Evolutionary conservation across 176 grass and related monocot species (phyloP).

Genomic region (Olyra latifolia): DNA sequence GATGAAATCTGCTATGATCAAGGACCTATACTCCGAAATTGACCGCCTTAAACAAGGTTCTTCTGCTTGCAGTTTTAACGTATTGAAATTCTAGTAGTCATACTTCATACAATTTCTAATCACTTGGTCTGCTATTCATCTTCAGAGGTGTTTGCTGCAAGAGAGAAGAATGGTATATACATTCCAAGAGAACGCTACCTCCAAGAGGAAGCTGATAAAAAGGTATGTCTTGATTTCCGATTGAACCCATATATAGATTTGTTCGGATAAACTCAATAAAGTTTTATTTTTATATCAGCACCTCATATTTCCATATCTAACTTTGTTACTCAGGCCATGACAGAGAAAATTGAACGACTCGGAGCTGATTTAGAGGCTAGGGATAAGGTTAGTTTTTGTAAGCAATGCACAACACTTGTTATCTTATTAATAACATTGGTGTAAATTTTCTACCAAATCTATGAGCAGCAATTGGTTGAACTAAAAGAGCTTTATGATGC

Average conservation of each 20-base stretch:
- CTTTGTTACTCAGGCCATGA: conserved; percentile 71
- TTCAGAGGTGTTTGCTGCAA: conserved; percentile 97
- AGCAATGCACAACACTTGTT: conserved; percentile 30
- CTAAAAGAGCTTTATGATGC: conserved; percentile 93
- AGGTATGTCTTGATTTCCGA: conserved; percentile 50
- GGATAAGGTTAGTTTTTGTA: conserved; percentile 75
- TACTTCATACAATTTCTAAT: conserved; percentile 6
- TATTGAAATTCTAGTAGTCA: conserved; percentile 25
- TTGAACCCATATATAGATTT: conserved; percentile 10
- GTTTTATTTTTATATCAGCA: conserved; percentile 1
- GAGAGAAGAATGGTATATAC: conserved; percentile 99
- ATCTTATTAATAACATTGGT: conserved; percentile 15
- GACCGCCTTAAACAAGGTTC: conserved; percentile 99
- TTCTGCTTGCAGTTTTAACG: conserved; percentile 29
- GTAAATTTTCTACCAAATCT: conserved; percentile 19
- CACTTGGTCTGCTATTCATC: conserved; percentile 25
- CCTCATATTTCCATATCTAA: conserved; percentile 26
- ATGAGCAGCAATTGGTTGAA: conserved; percentile 79
- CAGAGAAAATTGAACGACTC: conserved; percentile 89
- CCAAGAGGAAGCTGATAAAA: conserved; percentile 99
- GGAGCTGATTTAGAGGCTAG: conserved; percentile 90
- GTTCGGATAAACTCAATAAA: neutral
- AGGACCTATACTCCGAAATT: conserved; percentile 94
- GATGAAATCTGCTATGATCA: conserved; percentile 98
- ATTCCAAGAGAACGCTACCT: conserved; percentile 92